Conservation (phyloP, 225 moss, liverwort and hornwort genomes). For the Neckera pumila region DNA sequence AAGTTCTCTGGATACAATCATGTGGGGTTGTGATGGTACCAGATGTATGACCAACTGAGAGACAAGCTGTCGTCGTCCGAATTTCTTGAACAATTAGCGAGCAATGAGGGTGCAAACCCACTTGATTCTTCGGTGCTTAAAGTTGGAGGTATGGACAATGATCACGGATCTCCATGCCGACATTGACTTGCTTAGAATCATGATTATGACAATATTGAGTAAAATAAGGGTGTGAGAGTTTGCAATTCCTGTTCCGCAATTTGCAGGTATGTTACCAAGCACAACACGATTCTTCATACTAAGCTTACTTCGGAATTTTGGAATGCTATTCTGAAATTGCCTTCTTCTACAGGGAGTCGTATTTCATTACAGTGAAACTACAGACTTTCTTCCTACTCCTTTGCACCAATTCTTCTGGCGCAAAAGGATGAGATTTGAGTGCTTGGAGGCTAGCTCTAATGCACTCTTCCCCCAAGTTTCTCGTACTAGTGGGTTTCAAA, state of each 20-base stretch:
- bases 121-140: not conserved
- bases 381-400: not conserved
- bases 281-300: not conserved
- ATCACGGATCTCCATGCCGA: not conserved
- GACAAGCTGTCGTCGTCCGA: conserved; percentile 54
- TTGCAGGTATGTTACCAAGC: not conserved
- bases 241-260: not conserved
- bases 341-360: not conserved
- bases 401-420: too few relatives aligned
- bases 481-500: not conserved
- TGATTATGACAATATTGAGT: not conserved
- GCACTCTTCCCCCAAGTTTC: not conserved
- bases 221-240: not conserved
- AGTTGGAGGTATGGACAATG: conserved; percentile 4
- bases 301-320: not conserved
- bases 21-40: not conserved
- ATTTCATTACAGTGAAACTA: not conserved
- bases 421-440: not conserved
- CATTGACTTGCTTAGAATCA: not conserved
- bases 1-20: not conserved
- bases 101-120: not conserved
- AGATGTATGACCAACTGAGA: conserved; percentile 25
- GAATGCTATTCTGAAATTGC: not conserved
- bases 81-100: conserved; percentile 51
- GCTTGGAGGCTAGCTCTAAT: not conserved